Percentiles rank a stretch among this genome's conserved stretches.
These are phyloP conservation scores for Talaromyces adpressus DNA, from an alignment of 495 filamentous ascomycete species.

Conservation along the genomic window DNA sequence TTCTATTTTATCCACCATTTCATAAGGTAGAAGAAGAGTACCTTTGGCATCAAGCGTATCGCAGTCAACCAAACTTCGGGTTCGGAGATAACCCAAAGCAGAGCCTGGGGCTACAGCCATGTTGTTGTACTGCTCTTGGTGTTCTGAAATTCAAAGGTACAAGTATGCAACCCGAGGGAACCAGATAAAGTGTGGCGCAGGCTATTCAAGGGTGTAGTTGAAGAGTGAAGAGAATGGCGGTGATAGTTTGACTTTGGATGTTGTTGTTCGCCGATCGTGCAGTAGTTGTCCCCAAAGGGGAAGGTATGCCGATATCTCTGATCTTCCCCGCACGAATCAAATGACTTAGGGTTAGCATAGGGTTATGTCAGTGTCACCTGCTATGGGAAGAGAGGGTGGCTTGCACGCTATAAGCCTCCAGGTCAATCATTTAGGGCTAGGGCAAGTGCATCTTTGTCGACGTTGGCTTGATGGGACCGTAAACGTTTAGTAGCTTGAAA, in stretches of 20 bases:
- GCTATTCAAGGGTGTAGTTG: not conserved
- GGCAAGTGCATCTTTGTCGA: not conserved
- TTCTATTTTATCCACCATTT: not conserved
- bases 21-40: conserved; percentile 11
- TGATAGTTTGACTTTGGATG: not conserved
- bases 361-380: too few species aligned
- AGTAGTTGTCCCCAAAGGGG: not conserved
- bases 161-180: too few species aligned
- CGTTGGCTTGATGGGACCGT: too few species aligned
- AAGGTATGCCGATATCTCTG: not conserved
- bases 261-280: not conserved
- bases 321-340: not conserved
- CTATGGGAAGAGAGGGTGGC: too few species aligned
- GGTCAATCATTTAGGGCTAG: too few species aligned
- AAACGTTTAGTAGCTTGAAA: too few species aligned
- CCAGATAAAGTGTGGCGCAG: not conserved
- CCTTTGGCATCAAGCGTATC: conserved; percentile 55
- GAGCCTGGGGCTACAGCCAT: conserved; percentile 1
- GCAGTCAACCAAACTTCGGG: conserved; percentile 48
- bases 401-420: too few species aligned
- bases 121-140: not conserved
- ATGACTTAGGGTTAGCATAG: not conserved
- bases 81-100: conserved; percentile 25
- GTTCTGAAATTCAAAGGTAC: not conserved
- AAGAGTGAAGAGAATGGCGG: not conserved